These are phyloP conservation scores for Hirsutella thompsonii DNA, from an alignment of 2,329 filamentous ascomycete species.

Conservation along the genomic window DNA sequence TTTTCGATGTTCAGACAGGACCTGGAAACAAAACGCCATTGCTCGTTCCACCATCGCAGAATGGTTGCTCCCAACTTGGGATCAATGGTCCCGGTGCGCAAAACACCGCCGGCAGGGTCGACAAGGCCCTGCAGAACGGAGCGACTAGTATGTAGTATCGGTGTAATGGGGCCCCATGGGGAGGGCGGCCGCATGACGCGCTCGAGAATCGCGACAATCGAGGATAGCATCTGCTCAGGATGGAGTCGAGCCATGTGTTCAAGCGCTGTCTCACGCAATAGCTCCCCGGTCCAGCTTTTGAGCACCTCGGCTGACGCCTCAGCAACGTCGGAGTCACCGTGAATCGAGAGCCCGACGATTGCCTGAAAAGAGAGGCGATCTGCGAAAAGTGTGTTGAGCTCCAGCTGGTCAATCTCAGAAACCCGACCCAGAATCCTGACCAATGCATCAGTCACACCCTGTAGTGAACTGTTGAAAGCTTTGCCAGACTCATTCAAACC, in stretches of 20 bases:
- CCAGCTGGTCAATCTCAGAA: conserved; percentile 57
- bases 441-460: conserved; percentile 42
- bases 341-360: conserved; percentile 68
- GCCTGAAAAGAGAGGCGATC: conserved; percentile 57
- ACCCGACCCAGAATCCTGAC: conserved; percentile 66
- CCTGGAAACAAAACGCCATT: conserved; percentile 71
- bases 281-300: conserved; percentile 65
- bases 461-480: conserved; percentile 67
- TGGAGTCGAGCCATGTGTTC: conserved; percentile 26
- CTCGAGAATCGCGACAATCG: conserved; percentile 30
- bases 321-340: conserved; percentile 66
- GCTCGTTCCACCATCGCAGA: conserved; percentile 67
- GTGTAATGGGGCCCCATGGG: conserved; percentile 45
- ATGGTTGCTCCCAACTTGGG: conserved; percentile 51
- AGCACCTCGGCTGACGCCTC: conserved; percentile 71
- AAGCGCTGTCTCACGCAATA: conserved; percentile 26
- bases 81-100: conserved; percentile 42
- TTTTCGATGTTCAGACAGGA: conserved; percentile 73
- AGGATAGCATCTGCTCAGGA: conserved; percentile 25
- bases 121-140: conserved; percentile 44
- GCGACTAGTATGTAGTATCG: conserved; percentile 42
- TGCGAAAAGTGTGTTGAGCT: conserved; percentile 58
- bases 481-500: conserved; percentile 28
- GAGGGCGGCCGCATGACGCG: conserved; percentile 19
- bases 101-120: conserved; percentile 41